Conservation (phyloP, 2,329 filamentous ascomycete species). For the Monosporascus ibericus region DNA sequence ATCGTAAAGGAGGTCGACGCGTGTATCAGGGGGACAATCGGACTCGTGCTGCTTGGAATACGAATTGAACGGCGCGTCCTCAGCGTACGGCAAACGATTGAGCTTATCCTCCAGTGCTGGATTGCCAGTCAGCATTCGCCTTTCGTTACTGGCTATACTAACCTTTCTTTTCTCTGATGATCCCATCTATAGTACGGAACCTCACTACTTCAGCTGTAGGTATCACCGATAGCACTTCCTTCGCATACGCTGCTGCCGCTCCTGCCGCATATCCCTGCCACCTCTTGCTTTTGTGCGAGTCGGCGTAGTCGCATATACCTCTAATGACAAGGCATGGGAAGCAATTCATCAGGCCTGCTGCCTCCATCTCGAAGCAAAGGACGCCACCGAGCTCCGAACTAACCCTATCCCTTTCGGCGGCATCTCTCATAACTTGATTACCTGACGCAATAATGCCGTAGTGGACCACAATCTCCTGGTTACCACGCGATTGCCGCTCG, state of each 20-base stretch:
- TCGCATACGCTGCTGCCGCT: slow-evolving; percentile 13
- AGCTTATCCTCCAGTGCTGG: no score
- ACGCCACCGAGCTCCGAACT: no score
- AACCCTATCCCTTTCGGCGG: no score
- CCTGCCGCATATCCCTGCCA: slow-evolving; percentile 17
- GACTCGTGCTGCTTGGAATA: not conserved
- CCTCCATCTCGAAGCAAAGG: slow-evolving; percentile 15
- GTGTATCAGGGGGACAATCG: not conserved
- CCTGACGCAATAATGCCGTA: no score
- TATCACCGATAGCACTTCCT: slow-evolving; percentile 4
- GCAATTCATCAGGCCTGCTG: slow-evolving; percentile 13
- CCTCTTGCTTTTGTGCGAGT: slow-evolving; percentile 19
- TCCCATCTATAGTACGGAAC: no score
- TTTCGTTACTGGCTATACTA: no score
- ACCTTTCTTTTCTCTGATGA: no score
- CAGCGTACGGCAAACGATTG: not conserved
- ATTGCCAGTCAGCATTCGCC: no score
- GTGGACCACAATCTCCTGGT: no score
- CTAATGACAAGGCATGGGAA: slow-evolving; percentile 21
- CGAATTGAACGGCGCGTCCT: not conserved
- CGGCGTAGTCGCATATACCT: slow-evolving; percentile 22
- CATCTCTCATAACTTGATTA: no score
- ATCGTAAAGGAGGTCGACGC: not conserved
- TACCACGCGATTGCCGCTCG: no score
- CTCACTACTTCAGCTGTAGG: no score